Base-by-base conservation (phyloP, 306 rosid species). In the Trifolium pratense region DNA sequence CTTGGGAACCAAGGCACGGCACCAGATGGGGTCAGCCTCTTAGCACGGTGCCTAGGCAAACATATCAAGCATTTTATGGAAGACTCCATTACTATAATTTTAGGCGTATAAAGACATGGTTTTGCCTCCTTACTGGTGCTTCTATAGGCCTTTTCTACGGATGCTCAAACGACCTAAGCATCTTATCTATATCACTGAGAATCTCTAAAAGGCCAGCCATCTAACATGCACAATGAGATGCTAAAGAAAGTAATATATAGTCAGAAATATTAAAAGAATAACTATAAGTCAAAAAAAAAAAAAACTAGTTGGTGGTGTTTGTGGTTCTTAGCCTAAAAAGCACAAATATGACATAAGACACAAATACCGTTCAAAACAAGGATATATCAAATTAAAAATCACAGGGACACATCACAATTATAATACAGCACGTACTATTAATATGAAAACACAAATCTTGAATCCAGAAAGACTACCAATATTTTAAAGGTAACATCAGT, bases 161-260 rank as follows among this genome's bases (percentile, higher is more conserved):
- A 53, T 53, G 60, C 14, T 20, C 60, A 53, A 53, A 53, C 6
- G 7, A 55, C 15, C 60, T 55, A 55, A 55, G 60, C 69, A 64
- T 64, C 70, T 12, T 40, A 20, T 40, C 20, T 14, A 29, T 67
- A 67, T 15, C 20, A 42, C 40, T 45, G 10, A n/a, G 60, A 10
- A n/a, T 46, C 43, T 68, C 60, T 46, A 26, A 67, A 45, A 45
- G 15, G 25, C 6, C 7, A 31, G 46, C 42, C 74, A 32, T 49
- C 62, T 32, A 68, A 32, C 15, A 49, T 10, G 60, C 9, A 32
- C 25, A 52, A 53, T 37, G 66, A 20, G 53, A 55, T 40, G 7
- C 51, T 52, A 20, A 71, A 71, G 37, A 56, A 39, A 29, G 75
- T 57, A 36, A 55, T 15, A 37, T 9, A 39, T 56, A 20, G 40